Base-by-base conservation (phyloP, 2,329 filamentous ascomycete genomes). In the Sporothrix pallida region DNA sequence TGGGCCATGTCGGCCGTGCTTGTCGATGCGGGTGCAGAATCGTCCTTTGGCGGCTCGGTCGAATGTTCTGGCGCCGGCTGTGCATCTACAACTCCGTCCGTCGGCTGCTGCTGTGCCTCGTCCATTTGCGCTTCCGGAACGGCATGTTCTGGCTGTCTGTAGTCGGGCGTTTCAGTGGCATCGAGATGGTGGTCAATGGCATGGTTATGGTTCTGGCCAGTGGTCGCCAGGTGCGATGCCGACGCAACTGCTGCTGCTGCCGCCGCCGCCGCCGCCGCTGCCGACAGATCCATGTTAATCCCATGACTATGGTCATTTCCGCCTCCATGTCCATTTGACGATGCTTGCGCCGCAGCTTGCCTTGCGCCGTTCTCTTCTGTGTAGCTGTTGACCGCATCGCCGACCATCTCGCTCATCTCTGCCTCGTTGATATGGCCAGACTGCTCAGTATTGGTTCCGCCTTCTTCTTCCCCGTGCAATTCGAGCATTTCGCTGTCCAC, bases 1-100 rank as follows among this genome's bases (percentile, higher is more conserved):
- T 79, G 78, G 7, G 87, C 86, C 17, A 88, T 78, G 4, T 84
- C 81, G 72, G 85, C 85, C 1, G 86, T 87, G 5, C 84, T 85
- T 74, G 79, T 78, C 3, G 79, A 73, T 69, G 52, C 10, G 13
- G 52, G 23, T 3, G 52, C n/a, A 56, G 52, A 20, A 20, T 56
- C 65, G 15, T 54, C 26, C 20, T 48, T 63, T 4, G 60, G 17
- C 58, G 58, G 12, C 1, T 17, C 58, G 8, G 58, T 12, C 8
- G 31, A 7, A 15, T 37, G 42, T 26, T 12, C 62, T 3, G 10
- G 42, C 13, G 20, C 42, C 2, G 62, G 4, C 12, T 12, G 42
- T 48, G 42, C 10, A 3, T 12, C 62, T 12, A 48, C 62, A 15
- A 26, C 62, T 0, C 9, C 42, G 0, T 8, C 13, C 2, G 60